These are phyloP conservation scores for Ajuga reptans DNA, from an alignment of 305 asterid species.

Conservation along the genomic window DNA sequence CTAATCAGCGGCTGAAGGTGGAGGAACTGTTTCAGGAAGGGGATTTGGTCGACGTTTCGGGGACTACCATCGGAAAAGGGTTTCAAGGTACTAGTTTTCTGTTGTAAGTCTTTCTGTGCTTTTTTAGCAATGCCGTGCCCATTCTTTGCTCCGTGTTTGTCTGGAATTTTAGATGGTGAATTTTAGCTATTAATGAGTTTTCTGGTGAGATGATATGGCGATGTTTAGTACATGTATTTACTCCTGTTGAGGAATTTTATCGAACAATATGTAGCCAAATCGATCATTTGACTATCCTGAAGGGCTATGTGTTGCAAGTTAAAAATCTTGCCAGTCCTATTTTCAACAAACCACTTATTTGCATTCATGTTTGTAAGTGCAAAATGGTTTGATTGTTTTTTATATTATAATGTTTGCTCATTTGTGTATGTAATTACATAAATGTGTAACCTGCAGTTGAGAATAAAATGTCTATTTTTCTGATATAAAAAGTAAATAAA, in stretches of 20 bases:
- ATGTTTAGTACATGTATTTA: not conserved
- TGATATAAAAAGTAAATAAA: too few species aligned
- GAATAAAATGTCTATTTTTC: not conserved
- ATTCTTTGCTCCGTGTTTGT: not conserved
- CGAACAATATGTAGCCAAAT: not conserved
- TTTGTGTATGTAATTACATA: not conserved
- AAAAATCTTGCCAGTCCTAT: not conserved
- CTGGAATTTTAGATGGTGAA: not conserved
- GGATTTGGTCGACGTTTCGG: constrained; percentile 83
- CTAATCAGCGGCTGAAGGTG: constrained; percentile 51
- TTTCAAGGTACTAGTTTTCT: constrained; percentile 57
- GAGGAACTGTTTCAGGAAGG: constrained; percentile 77
- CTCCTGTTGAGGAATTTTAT: not conserved
- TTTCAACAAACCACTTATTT: not conserved
- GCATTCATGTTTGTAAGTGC: not conserved
- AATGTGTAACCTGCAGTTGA: not conserved
- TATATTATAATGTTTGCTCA: not conserved
- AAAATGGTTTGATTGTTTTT: not conserved
- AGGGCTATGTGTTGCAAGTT: not conserved
- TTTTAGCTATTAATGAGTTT: not conserved
- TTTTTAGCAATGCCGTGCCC: constrained; percentile 19
- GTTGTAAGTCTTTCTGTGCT: not conserved
- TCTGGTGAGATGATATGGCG: not conserved
- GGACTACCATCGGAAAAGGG: constrained; percentile 85
- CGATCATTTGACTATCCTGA: not conserved